Evolutionary conservation across 179 eudicot species (phyloP).

Genomic region (Dionaea muscipula): DNA sequence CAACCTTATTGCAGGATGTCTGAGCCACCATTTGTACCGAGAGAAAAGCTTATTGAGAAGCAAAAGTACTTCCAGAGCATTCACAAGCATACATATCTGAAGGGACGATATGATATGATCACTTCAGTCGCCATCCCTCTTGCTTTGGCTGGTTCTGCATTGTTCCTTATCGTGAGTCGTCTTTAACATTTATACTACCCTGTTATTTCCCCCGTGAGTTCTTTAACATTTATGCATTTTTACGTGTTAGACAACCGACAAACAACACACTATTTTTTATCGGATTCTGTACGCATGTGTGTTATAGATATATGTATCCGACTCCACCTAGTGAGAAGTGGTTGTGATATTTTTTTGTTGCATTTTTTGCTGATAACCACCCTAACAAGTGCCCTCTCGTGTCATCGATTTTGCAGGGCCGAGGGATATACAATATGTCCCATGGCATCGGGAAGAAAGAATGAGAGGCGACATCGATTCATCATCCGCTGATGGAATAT

Average conservation of each 20-base stretch:
- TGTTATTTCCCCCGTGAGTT: too few species aligned
- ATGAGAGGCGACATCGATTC: conserved; percentile 17
- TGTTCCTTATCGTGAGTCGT: conserved; percentile 53
- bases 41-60: conserved; percentile 66
- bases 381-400: not conserved
- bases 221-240: too few species aligned
- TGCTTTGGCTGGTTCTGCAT: conserved; percentile 43
- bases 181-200: not conserved
- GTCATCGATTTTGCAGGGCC: conserved; percentile 27
- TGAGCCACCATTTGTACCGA: conserved; percentile 56
- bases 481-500: too few species aligned
- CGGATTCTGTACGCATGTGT: too few species aligned
- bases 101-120: conserved; percentile 62
- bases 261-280: too few species aligned
- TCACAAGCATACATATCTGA: conserved; percentile 59
- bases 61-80: conserved; percentile 57
- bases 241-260: too few species aligned
- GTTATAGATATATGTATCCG: too few species aligned
- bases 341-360: too few species aligned
- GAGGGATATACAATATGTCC: conserved; percentile 79
- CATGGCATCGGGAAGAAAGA: conserved; percentile 87
- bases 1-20: conserved; percentile 48
- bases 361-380: not conserved
- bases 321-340: too few species aligned
- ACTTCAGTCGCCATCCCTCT: conserved; percentile 80